A percentile compares a stretch with the other conserved stretches of the same genome.
phyloP scores from a whole-genome alignment of 352 stramenopile species.

The Phytophthora boehmeriae region DNA sequence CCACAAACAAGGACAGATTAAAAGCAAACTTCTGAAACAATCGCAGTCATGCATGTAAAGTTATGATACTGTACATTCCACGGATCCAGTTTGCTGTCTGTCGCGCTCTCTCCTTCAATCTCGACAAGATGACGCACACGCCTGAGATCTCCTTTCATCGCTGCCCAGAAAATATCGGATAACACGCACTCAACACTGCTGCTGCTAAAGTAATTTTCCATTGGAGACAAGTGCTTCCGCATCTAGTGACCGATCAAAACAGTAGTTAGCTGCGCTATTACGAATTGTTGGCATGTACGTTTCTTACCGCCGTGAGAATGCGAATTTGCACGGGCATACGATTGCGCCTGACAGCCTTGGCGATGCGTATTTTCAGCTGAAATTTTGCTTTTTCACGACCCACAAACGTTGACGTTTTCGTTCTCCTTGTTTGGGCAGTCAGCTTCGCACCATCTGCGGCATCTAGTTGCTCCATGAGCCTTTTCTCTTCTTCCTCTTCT shows the following conservation, averaged over 20 bases:
- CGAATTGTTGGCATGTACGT: not conserved
- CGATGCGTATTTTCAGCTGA: conserved; percentile 59
- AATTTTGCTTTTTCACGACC: conserved; percentile 59
- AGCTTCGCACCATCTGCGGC: not conserved
- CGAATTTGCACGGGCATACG: conserved; percentile 73
- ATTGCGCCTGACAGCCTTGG: conserved; percentile 54
- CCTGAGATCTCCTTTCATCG: conserved; percentile 62
- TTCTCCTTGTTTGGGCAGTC: conserved; percentile 5
- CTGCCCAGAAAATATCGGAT: conserved; percentile 74
- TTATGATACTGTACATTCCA: conserved; percentile 73
- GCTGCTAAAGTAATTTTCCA: conserved; percentile 74
- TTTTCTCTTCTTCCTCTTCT: conserved; percentile 63
- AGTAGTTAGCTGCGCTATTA: not conserved
- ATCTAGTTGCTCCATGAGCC: conserved; percentile 10
- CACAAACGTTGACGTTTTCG: conserved; percentile 42
- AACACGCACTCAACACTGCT: conserved; percentile 55
- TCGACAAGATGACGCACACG: conserved; percentile 67
- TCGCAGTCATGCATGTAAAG: not conserved
- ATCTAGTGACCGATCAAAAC: conserved; percentile 19
- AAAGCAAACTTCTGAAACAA: not conserved
- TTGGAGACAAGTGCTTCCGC: conserved; percentile 50
- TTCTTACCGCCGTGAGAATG: conserved; percentile 53
- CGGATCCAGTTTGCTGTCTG: conserved; percentile 58
- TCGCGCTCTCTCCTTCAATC: conserved; percentile 52
- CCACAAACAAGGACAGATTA: not conserved